These are phyloP conservation scores for Tulasnella sp. DNA, from an alignment of 768 basidiomycete genomes.

Conservation along the genomic window DNA sequence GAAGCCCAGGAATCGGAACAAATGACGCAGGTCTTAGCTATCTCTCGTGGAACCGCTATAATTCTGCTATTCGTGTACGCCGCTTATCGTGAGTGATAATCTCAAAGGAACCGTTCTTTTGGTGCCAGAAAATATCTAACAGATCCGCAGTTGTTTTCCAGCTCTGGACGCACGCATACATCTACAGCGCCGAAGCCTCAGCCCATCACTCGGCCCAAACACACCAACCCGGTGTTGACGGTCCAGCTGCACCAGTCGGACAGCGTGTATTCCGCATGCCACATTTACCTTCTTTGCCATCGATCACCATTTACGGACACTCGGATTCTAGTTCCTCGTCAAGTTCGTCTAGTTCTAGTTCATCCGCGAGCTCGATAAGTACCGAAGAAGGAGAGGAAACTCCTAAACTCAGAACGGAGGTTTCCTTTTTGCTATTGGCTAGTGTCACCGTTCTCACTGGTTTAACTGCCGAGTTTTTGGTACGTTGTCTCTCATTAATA, in stretches of 20 bases:
- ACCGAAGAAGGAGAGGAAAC: slow-evolving; percentile 38
- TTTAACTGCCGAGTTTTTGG: slow-evolving; percentile 44
- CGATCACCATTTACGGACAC: background rate
- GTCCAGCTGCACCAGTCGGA: slow-evolving; percentile 1
- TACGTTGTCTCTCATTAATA: background rate
- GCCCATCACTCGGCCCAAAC: slow-evolving; percentile 10
- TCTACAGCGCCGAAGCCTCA: slow-evolving; percentile 33
- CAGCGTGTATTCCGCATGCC: slow-evolving; percentile 12
- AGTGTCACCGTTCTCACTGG: slow-evolving; percentile 37
- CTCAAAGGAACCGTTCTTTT: no score
- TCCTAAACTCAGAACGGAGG: slow-evolving; percentile 34
- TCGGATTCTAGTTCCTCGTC: background rate
- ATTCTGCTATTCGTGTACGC: slow-evolving; percentile 13
- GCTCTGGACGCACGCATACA: slow-evolving; percentile 55
- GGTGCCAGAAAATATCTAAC: background rate
- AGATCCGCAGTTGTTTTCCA: slow-evolving; percentile 46
- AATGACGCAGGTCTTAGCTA: slow-evolving; percentile 9
- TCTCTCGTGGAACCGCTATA: slow-evolving; percentile 13
- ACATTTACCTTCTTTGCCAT: slow-evolving; percentile 8
- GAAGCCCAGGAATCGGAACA: background rate
- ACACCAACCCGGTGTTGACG: slow-evolving; percentile 2
- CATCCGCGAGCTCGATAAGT: background rate
- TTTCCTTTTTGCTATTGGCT: slow-evolving; percentile 43
- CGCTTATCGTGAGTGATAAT: slow-evolving; percentile 3
- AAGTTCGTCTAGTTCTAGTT: background rate